Conservation (phyloP, 2,329 filamentous ascomycete genomes). For the Endocalyx cinctus region DNA sequence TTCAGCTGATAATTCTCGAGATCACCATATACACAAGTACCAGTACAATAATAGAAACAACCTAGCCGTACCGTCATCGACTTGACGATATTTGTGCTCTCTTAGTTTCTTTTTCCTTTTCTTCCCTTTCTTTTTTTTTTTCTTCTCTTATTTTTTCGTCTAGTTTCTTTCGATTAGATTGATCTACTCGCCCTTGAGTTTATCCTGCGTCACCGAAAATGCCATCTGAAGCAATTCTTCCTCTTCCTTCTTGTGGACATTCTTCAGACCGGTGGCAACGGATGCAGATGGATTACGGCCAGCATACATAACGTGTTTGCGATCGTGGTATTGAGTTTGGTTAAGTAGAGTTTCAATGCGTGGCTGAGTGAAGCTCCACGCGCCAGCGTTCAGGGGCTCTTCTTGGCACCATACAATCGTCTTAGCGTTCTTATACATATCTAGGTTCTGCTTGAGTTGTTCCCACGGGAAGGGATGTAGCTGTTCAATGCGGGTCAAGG, state of each 20-base stretch:
- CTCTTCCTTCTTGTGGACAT: slow-evolving; percentile 86
- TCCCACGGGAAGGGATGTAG: slow-evolving; percentile 99
- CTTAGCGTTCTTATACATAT: slow-evolving; percentile 95
- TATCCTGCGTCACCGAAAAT: slow-evolving; percentile 61
- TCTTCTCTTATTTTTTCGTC: slow-evolving; percentile 12
- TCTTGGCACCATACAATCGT: slow-evolving; percentile 97
- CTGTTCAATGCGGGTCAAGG: slow-evolving; percentile 94
- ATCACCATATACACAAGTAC: slow-evolving; percentile 27
- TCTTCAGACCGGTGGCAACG: slow-evolving; percentile 90
- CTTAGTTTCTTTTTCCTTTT: no score
- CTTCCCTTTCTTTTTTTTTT: no score
- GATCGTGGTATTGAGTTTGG: slow-evolving; percentile 85
- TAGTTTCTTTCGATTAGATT: slow-evolving; percentile 6
- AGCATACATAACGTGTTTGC: slow-evolving; percentile 95
- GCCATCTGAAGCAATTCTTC: slow-evolving; percentile 69
- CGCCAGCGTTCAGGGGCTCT: slow-evolving; percentile 94
- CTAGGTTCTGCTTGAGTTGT: slow-evolving; percentile 92
- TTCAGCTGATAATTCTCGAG: slow-evolving; percentile 20
- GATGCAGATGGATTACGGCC: slow-evolving; percentile 89
- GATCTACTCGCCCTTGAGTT: slow-evolving; percentile 62
- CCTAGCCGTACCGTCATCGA: no score
- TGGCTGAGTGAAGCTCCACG: slow-evolving; percentile 96
- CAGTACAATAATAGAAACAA: slow-evolving; percentile 21
- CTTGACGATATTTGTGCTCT: no score
- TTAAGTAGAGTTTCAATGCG: slow-evolving; percentile 96